Evolutionary conservation across 169 alveolate genomes (phyloP).

Genomic region (Plasmodium falciparum): DNA sequence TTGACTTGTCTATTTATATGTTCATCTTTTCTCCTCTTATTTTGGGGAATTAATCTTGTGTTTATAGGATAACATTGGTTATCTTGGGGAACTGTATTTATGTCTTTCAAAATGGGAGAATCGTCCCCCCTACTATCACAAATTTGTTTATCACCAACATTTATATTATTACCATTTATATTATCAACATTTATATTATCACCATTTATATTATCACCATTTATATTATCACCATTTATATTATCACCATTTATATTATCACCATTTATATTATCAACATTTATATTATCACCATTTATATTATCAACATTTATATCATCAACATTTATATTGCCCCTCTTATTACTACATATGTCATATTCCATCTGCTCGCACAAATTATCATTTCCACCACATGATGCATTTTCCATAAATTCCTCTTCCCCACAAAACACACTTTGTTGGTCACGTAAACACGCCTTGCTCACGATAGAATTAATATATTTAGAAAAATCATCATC

Average conservation of each 20-base stretch:
- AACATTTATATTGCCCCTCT: neutral
- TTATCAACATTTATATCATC: neutral
- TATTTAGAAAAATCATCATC: conserved; percentile 63
- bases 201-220: too few species aligned
- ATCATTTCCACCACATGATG: neutral
- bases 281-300: too few species aligned
- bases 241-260: too few species aligned
- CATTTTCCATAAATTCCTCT: conserved; percentile 15
- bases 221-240: too few species aligned
- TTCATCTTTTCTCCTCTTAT: neutral
- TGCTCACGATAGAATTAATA: conserved; percentile 53
- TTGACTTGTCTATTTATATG: neutral
- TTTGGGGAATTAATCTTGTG: neutral
- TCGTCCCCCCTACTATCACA: neutral
- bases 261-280: too few species aligned
- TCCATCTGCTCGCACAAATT: neutral
- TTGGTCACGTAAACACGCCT: conserved; percentile 22
- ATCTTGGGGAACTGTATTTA: neutral
- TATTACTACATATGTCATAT: neutral
- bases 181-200: too few species aligned
- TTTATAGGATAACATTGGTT: too few species aligned
- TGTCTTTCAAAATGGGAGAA: neutral
- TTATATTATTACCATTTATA: too few species aligned
- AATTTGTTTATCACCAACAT: neutral
- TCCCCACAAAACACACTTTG: conserved; percentile 1